Evolutionary conservation across 208 protist species (phyloP).

Genomic region (Acanthamoeba triangularis): DNA sequence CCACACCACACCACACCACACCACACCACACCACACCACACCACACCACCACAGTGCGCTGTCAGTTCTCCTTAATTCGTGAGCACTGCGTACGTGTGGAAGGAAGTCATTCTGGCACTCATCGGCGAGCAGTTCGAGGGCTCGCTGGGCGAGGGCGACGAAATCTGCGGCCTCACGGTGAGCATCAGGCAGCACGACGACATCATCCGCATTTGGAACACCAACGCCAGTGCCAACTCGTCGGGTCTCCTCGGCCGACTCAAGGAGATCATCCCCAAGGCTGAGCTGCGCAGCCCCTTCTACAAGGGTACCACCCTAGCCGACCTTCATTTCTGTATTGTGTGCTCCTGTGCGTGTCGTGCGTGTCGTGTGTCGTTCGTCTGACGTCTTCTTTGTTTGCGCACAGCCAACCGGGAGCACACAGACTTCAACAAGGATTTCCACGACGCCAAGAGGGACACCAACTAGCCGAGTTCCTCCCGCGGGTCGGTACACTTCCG

Average conservation of each 20-base stretch:
- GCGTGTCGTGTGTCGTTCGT: not conserved
- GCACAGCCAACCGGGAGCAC: slow-evolving; percentile 70
- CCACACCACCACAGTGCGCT: not conserved
- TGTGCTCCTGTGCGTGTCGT: not conserved
- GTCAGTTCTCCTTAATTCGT: not conserved
- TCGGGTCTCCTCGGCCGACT: slow-evolving; percentile 4
- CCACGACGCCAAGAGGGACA: slow-evolving; percentile 64
- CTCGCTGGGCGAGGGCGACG: slow-evolving; percentile 40
- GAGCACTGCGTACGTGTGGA: slow-evolving; percentile 67
- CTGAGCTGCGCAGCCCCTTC: slow-evolving; percentile 68
- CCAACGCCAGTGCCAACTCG: slow-evolving; percentile 38
- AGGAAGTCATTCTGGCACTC: slow-evolving; percentile 68
- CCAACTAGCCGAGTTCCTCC: not conserved
- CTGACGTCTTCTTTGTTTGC: not conserved
- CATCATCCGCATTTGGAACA: slow-evolving; percentile 74
- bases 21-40: too few species aligned
- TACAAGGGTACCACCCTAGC: slow-evolving; percentile 65
- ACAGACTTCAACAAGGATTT: slow-evolving; percentile 62
- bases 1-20: too few species aligned
- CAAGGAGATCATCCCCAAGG: slow-evolving; percentile 71
- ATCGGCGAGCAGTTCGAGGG: slow-evolving; percentile 78
- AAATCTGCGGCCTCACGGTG: slow-evolving; percentile 74
- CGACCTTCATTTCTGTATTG: not conserved
- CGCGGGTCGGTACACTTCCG: too few species aligned
- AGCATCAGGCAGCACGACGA: slow-evolving; percentile 78